Conservation (phyloP, 768 basidiomycete species). For the Hericium erinaceus region DNA sequence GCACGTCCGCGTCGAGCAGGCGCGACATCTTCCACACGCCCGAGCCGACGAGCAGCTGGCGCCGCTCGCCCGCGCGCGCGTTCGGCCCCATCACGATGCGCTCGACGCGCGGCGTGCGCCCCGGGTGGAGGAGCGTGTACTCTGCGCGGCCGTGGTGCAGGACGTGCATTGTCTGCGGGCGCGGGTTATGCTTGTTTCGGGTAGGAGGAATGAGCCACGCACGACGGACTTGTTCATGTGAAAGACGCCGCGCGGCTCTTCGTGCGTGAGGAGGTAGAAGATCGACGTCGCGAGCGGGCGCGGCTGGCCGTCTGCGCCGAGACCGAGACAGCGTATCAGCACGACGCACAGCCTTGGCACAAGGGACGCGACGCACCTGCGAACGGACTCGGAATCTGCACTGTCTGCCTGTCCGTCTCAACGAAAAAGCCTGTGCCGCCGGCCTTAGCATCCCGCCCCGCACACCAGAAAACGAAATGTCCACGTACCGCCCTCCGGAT, state of each 20-base stretch:
- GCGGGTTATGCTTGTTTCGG: no score
- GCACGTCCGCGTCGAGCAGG: slow-evolving; percentile 36
- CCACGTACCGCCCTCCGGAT: slow-evolving; percentile 21
- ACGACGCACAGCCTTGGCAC: not conserved
- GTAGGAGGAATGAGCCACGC: slow-evolving; percentile 8
- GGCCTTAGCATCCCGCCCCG: not conserved
- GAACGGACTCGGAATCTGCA: slow-evolving; percentile 24
- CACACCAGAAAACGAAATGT: not conserved
- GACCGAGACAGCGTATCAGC: no score
- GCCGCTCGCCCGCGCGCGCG: slow-evolving; percentile 31
- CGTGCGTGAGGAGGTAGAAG: slow-evolving; percentile 38
- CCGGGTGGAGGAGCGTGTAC: slow-evolving; percentile 35
- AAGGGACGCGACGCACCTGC: slow-evolving; percentile 17
- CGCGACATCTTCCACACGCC: slow-evolving; percentile 47
- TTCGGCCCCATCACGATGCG: slow-evolving; percentile 35
- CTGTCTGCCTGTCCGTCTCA: slow-evolving; percentile 25
- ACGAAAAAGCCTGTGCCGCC: no score
- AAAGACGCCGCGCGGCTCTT: slow-evolving; percentile 30
- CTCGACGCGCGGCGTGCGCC: slow-evolving; percentile 26
- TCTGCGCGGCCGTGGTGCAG: slow-evolving; percentile 41
- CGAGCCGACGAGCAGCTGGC: slow-evolving; percentile 42
- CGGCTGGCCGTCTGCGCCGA: slow-evolving; percentile 16
- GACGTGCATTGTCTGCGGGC: slow-evolving; percentile 38
- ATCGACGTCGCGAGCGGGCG: slow-evolving; percentile 35
- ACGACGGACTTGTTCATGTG: slow-evolving; percentile 42